Percentiles rank a stretch among this genome's conserved stretches.
phyloP scores from a whole-genome alignment of 148 eudicot genomes.

The Simmondsia chinensis region DNA sequence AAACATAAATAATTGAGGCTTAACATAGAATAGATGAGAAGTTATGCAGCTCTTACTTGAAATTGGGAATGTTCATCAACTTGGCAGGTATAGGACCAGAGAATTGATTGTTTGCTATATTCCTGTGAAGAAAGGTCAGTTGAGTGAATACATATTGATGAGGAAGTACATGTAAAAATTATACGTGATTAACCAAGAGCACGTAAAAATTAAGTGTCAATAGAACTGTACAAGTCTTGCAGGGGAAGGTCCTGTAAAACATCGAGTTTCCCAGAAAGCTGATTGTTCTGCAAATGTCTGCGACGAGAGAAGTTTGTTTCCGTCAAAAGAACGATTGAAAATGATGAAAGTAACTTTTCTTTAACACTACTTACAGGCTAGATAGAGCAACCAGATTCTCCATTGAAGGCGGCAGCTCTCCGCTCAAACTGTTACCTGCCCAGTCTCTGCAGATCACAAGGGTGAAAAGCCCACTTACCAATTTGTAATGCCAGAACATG shows the following conservation, averaged over 20 bases:
- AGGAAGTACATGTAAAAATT: no score
- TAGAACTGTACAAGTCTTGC: constrained; percentile 56
- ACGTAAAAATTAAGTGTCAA: no score
- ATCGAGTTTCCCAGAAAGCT: constrained; percentile 83
- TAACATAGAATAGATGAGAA: not conserved
- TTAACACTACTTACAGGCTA: constrained; percentile 51
- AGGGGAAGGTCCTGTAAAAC: constrained; percentile 81
- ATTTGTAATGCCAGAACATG: no score
- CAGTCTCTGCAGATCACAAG: constrained; percentile 47
- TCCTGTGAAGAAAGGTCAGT: constrained; percentile 44
- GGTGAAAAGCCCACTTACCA: not conserved
- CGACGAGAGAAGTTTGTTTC: constrained; percentile 18
- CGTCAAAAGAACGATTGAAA: no score
- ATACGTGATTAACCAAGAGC: no score
- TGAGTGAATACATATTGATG: no score
- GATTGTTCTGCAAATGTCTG: constrained; percentile 92
- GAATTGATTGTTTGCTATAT: constrained; percentile 67
- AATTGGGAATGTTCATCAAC: constrained; percentile 56
- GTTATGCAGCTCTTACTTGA: constrained; percentile 41
- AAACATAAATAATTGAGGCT: no score
- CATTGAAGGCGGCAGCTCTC: constrained; percentile 66
- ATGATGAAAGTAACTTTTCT: no score
- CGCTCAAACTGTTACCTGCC: constrained; percentile 64
- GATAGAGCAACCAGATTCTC: constrained; percentile 43
- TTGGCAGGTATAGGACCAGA: constrained; percentile 74